Conservation (phyloP, 1,139 yeast genomes). For the Sporopachydermia cereana region DNA sequence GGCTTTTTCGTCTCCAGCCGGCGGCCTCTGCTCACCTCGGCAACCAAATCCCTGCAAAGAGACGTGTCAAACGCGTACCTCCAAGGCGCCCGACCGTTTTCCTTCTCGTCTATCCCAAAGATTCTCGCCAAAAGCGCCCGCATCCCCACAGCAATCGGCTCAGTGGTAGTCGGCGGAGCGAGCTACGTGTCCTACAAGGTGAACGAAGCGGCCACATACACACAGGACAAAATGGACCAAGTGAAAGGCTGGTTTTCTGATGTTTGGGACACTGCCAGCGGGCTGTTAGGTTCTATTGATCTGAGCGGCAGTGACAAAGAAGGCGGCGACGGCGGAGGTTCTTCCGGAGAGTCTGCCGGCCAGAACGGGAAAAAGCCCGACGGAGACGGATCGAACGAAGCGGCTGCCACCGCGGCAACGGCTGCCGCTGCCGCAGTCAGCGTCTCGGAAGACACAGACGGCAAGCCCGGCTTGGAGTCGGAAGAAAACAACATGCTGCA, state of each 20-base stretch:
- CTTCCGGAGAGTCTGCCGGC: slow-evolving; percentile 17
- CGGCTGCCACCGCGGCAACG: slow-evolving; percentile 32
- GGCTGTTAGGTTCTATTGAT: not conserved
- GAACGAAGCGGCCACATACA: slow-evolving; percentile 68
- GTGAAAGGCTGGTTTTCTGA: slow-evolving; percentile 45
- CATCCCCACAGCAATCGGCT: slow-evolving; percentile 75
- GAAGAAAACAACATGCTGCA: slow-evolving; percentile 73
- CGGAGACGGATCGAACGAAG: slow-evolving; percentile 25
- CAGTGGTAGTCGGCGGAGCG: slow-evolving; percentile 90
- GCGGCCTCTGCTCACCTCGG: not conserved
- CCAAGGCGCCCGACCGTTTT: slow-evolving; percentile 12
- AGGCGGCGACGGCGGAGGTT: not conserved
- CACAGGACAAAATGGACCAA: slow-evolving; percentile 52
- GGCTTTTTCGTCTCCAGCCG: not conserved
- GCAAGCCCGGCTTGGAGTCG: slow-evolving; percentile 34
- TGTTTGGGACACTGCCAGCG: slow-evolving; percentile 15
- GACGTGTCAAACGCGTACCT: not conserved
- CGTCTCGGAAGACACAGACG: slow-evolving; percentile 24
- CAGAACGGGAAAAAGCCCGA: slow-evolving; percentile 22
- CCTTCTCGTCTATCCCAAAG: slow-evolving; percentile 35
- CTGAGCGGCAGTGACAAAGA: not conserved
- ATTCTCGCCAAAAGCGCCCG: slow-evolving; percentile 45
- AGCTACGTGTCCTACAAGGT: slow-evolving; percentile 85
- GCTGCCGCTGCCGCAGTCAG: slow-evolving; percentile 35
- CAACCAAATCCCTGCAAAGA: not conserved